These are phyloP conservation scores for Antarctomyces pellizariae DNA, from an alignment of 495 filamentous ascomycete species.

Conservation along the genomic window DNA sequence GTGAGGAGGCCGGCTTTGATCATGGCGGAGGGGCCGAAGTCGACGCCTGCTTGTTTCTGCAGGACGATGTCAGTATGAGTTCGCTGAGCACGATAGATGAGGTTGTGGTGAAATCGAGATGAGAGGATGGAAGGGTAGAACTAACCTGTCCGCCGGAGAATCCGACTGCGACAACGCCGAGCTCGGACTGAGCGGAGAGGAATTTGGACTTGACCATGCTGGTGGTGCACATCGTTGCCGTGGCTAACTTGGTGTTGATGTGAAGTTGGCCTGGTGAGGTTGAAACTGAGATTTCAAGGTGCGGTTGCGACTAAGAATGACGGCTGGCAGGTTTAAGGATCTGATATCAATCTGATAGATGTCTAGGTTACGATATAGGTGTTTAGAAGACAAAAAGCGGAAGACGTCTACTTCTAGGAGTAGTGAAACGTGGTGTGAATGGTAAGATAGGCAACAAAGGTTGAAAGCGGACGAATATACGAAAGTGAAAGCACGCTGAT, in stretches of 20 bases:
- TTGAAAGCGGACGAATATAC: too few species aligned
- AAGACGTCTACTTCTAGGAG: too few species aligned
- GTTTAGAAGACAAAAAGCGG: too few species aligned
- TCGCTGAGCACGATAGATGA: slow-evolving; percentile 4
- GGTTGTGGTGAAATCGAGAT: slow-evolving; percentile 1
- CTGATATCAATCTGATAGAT: too few species aligned
- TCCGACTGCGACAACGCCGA: slow-evolving; percentile 84
- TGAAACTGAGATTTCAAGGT: too few species aligned
- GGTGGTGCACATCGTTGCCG: slow-evolving; percentile 32
- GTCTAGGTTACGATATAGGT: too few species aligned
- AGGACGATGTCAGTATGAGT: slow-evolving; percentile 6
- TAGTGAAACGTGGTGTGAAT: too few species aligned
- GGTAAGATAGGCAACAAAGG: too few species aligned
- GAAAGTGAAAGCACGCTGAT: too few species aligned
- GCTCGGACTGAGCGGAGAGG: slow-evolving; percentile 48
- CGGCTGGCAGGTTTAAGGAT: too few species aligned
- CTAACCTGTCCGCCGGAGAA: slow-evolving; percentile 92
- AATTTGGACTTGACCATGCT: slow-evolving; percentile 62
- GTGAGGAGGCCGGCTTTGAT: slow-evolving; percentile 73
- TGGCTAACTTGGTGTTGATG: background rate
- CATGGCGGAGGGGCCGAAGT: slow-evolving; percentile 76
- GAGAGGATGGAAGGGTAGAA: slow-evolving; percentile 3
- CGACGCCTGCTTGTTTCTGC: slow-evolving; percentile 78
- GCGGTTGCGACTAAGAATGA: too few species aligned
- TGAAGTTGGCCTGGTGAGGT: background rate